Conservation (phyloP, 495 filamentous ascomycete genomes). For the Xylaria flabelliformis region DNA sequence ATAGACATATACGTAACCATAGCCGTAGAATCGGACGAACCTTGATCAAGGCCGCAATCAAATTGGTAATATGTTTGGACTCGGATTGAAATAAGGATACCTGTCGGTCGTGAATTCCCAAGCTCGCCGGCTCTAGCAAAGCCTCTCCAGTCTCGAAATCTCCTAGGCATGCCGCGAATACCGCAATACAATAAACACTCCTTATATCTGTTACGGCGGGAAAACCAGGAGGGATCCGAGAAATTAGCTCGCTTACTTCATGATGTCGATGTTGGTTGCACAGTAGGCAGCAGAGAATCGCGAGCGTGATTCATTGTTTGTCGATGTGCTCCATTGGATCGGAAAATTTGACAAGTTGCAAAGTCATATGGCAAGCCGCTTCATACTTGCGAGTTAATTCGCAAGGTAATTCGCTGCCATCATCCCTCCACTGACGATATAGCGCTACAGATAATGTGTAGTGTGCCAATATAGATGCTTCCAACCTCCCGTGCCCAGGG, state of each 20-base stretch:
- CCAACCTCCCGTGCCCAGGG: not conserved
- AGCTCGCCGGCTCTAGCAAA: not conserved
- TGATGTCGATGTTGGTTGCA: not conserved
- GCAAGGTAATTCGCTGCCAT: not conserved
- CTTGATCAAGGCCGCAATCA: not conserved
- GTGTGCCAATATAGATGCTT: not conserved
- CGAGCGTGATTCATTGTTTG: not conserved
- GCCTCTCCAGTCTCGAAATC: not conserved
- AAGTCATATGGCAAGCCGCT: not conserved
- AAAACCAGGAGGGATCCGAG: not conserved
- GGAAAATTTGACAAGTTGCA: not conserved
- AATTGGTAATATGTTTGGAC: not conserved
- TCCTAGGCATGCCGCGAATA: not conserved
- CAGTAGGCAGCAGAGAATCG: not conserved
- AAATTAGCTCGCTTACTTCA: constrained; percentile 13
- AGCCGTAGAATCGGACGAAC: constrained; percentile 11
- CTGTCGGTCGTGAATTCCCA: not conserved
- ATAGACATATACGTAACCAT: not conserved
- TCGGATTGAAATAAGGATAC: not conserved
- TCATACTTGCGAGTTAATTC: constrained; percentile 2
- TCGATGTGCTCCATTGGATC: not conserved
- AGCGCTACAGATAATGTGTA: not conserved
- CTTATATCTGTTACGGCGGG: too few species aligned
- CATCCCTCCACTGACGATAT: not conserved
- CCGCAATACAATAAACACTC: not conserved